phyloP scores from a whole-genome alignment of 2,329 filamentous ascomycete genomes.

The Colletotrichum musae region DNA sequence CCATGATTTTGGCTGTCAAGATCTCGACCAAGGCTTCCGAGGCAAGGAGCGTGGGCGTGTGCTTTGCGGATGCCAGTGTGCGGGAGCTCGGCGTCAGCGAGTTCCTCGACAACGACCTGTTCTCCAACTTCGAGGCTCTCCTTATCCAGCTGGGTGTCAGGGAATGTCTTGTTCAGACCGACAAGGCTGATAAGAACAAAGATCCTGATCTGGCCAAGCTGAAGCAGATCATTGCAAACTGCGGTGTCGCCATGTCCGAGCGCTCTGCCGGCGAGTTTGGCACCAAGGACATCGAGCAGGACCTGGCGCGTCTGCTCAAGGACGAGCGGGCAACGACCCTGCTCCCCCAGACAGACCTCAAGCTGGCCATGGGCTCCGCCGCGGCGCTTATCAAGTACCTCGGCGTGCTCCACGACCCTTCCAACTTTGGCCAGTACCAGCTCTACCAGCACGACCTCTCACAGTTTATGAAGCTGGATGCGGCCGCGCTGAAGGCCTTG shows the following conservation, averaged over 20 bases:
- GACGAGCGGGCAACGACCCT: constrained; percentile 84
- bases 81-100: constrained; percentile 96
- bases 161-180: constrained; percentile 89
- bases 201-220: constrained; percentile 92
- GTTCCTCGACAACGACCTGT: constrained; percentile 98
- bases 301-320: constrained; percentile 87
- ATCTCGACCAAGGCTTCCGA: constrained; percentile 90
- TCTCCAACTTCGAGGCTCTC: constrained; percentile 96
- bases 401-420: constrained; percentile 88
- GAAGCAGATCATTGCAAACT: constrained; percentile 90
- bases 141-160: constrained; percentile 97
- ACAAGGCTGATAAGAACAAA: constrained; percentile 85
- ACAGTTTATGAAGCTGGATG: constrained; percentile 98
- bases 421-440: constrained; percentile 97
- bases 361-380: constrained; percentile 95
- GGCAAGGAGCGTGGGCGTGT: constrained; percentile 90
- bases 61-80: constrained; percentile 97
- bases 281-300: constrained; percentile 94
- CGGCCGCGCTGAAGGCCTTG: constrained; percentile 91
- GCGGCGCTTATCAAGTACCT: constrained; percentile 96
- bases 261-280: constrained; percentile 83
- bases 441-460: constrained; percentile 97
- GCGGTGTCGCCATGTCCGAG: constrained; percentile 91
- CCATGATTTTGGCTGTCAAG: constrained; percentile 96
- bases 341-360: constrained; percentile 91